A percentile compares a stretch with the other conserved stretches of the same genome.
These are phyloP conservation scores for Flaveria bidentis DNA, from an alignment of 129 eudicot genomes.

Conservation along the genomic window DNA sequence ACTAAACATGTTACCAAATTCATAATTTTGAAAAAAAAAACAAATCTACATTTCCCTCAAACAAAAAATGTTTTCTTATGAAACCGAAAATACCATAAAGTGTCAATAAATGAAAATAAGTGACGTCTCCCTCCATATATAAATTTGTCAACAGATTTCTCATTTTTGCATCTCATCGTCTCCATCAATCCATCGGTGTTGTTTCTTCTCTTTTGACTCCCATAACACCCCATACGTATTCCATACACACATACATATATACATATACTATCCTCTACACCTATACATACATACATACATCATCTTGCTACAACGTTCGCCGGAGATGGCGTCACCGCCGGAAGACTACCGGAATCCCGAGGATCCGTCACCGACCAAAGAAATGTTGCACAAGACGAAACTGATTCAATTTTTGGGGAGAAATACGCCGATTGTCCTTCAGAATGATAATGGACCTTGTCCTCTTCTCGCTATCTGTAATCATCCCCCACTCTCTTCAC, in stretches of 20 bases:
- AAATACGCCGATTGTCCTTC: slow-evolving; percentile 73
- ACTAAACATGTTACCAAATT: too few relatives aligned
- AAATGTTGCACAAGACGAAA: slow-evolving; percentile 70
- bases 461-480: slow-evolving; percentile 95
- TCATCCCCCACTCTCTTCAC: slow-evolving; percentile 9
- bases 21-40: too few relatives aligned
- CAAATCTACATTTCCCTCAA: too few relatives aligned
- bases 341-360: slow-evolving; percentile 41
- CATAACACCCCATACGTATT: neutral
- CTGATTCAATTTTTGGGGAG: slow-evolving; percentile 68
- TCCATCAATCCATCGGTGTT: slow-evolving; percentile 14
- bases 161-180: slow-evolving; percentile 28
- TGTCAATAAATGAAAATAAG: neutral
- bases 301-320: slow-evolving; percentile 18
- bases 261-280: too few relatives aligned
- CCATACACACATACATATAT: neutral
- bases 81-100: slow-evolving; percentile 6
- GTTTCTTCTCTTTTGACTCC: slow-evolving; percentile 27
- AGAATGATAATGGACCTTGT: slow-evolving; percentile 97
- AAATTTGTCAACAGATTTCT: slow-evolving; percentile 20
- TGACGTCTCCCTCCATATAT: slow-evolving; percentile 21
- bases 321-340: slow-evolving; percentile 42
- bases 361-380: slow-evolving; percentile 36
- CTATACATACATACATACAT: neutral
- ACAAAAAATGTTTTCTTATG: neutral